These are phyloP conservation scores for Ganoderma leucocontextum DNA, from an alignment of 1,284 basidiomycete genomes.

Conservation along the genomic window DNA sequence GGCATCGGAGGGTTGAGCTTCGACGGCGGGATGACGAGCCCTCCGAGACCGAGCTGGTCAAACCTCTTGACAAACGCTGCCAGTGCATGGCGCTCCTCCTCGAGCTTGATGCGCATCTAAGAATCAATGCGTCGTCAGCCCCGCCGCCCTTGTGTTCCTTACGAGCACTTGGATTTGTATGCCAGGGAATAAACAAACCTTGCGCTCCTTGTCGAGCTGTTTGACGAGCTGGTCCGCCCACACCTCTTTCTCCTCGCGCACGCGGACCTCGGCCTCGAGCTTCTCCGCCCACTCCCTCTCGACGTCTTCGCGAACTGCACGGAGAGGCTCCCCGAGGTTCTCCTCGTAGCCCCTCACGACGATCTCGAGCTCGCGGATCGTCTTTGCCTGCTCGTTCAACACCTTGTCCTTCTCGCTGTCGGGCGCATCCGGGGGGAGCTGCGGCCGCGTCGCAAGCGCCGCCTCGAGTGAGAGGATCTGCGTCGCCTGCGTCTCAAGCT, in stretches of 20 bases:
- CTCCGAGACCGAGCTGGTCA: conserved; percentile 65
- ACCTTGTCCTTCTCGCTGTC: conserved; percentile 76
- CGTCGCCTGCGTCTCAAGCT: conserved; percentile 78
- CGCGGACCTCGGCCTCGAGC: conserved; percentile 66
- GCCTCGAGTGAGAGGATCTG: conserved; percentile 86
- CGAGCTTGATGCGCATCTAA: conserved; percentile 65
- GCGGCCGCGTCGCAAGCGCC: conserved; percentile 69
- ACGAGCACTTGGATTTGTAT: conserved; percentile 2
- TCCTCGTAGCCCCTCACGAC: conserved; percentile 75
- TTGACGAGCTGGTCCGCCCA: conserved; percentile 78
- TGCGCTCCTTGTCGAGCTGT: conserved; percentile 79
- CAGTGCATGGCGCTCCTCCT: conserved; percentile 78
- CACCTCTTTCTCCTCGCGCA: conserved; percentile 69
- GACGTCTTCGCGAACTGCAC: conserved; percentile 81
- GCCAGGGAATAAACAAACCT: conserved; percentile 46
- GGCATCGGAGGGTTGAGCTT: conserved; percentile 55
- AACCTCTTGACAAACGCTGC: conserved; percentile 81
- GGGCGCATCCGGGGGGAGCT: conserved; percentile 62
- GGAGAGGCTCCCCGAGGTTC: conserved; percentile 74
- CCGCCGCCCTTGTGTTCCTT: too few relatives aligned
- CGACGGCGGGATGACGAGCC: conserved; percentile 50
- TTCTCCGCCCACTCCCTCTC: conserved; percentile 79
- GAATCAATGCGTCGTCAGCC: neutral
- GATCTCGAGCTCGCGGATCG: conserved; percentile 76
- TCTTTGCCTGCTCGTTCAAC: conserved; percentile 72